Evolutionary conservation across 345 rosid genomes (phyloP), one percentile per base, ranked within the genome.

Genomic region (Barbarea vulgaris): DNA sequence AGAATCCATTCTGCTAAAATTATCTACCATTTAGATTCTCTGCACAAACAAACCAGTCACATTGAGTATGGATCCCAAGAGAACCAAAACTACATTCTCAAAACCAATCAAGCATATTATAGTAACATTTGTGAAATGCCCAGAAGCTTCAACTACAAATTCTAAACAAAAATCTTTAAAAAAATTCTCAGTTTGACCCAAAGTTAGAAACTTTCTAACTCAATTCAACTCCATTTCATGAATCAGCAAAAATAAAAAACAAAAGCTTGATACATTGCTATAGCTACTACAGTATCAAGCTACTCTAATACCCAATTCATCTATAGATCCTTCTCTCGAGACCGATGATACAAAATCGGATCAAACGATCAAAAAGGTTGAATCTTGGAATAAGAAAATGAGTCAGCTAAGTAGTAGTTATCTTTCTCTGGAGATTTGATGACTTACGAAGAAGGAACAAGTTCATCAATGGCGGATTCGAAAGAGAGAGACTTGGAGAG

Each of bases 1-100:
- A 19, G 90, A 84, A 62, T 90, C 96, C 91, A 87, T 88, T 70
- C 69, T 67, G n/a, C 74, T 52, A 9, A 78, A 33, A 41, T 60
- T 50, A 36, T 63, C 53, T 63, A 70, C 78, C 60, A 70, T 73
- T 62, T 50, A 27, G 21, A 1, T 34, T 6, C 58, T 19, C 37
- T 70, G 71, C 72, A 77, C 60, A 77, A 48, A 77, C 67, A 34
- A 56, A 63, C 31, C 50, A 6, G 2, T 51, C 57, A 53, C 64
- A 39, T 39, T 31, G 69, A 60, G 63, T 17, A 46, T 53, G 18
- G 46, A 52, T 62, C 59, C 59, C 59, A 47, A 37, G 18, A 4
- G 7, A 61, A 39, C 33, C 31, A 61, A 61, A 39, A 33, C 53
- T 0, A 37, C 25, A 58, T 39, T 15, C 57, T 46, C 57, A 70